Base-by-base conservation (phyloP, 1,139 yeast species). In the Suhomyces taliae region DNA sequence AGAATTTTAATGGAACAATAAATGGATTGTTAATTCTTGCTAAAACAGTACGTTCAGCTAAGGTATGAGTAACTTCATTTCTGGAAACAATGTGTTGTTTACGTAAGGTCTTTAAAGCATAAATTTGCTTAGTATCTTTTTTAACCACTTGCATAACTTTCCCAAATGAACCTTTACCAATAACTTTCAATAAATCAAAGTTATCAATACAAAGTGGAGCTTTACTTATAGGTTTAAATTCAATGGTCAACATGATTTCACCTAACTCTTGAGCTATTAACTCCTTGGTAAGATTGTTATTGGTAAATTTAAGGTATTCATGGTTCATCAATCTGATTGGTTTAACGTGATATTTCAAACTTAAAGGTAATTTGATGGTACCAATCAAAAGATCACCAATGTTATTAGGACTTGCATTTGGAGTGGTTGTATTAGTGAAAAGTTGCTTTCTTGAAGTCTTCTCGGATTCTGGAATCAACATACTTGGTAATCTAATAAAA, bases 61-160 rank as follows among this genome's bases (percentile, higher is more conserved):
- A 70, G 0, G 99, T 95, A 66, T 95, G 99, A 10, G 93, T 90
- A 27, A 93, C 97, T 69, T 95, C 99, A 70, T 90, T 84, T 61
- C 96, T 82, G 14, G 96, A 87, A 32, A 93, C 95, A 57, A 93
- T 90, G 63, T 93, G 97, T 27, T 95, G 90, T 64, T 93, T 93
- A 57, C 98, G 79, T 54, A 93, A 83, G 0, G 97, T 90, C 65
- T 93, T 93, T 64, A 93, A 74, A 3, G 99, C 99, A 66, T 93
- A 93, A 35, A 93, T 85, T 63, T 91, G 95, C 54, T 87, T 87
- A 9, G 99, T 93, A 67, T 93, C 98, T 58, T 88, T 88, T 70
- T 93, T 93, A 50, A 90, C 84, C 39, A 93, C 99, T 68, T 93
- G 99, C 98, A 93, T 93, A 48, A 93, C 99, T 67, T 95, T 93